These are phyloP conservation scores for Ascochyta rabiei DNA, from an alignment of 2,329 filamentous ascomycete species.

Conservation along the genomic window DNA sequence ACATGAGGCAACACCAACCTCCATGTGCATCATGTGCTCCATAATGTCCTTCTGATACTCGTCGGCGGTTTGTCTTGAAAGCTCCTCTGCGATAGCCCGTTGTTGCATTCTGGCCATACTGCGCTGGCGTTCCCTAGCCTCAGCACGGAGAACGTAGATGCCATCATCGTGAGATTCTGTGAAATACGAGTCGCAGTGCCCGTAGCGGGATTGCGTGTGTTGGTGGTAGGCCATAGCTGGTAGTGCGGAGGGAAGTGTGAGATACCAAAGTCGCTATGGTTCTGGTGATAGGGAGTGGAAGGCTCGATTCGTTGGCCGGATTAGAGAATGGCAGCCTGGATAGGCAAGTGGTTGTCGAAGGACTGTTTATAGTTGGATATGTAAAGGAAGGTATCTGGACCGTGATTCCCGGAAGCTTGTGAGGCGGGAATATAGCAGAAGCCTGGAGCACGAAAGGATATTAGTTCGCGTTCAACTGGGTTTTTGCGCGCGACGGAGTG, in stretches of 20 bases:
- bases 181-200: slow-evolving; percentile 72
- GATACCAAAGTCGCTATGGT: slow-evolving; percentile 32
- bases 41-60: slow-evolving; percentile 96
- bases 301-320: slow-evolving; percentile 48
- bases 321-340: slow-evolving; percentile 59
- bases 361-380: slow-evolving; percentile 66
- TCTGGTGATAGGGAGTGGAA: slow-evolving; percentile 50
- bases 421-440: slow-evolving; percentile 42
- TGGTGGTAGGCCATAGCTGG: slow-evolving; percentile 63
- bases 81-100: slow-evolving; percentile 84
- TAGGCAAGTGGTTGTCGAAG: slow-evolving; percentile 52
- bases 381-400: slow-evolving; percentile 50
- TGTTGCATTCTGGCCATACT: slow-evolving; percentile 82
- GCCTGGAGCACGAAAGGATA: slow-evolving; percentile 37
- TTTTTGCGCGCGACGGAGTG: slow-evolving; percentile 21
- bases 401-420: slow-evolving; percentile 43
- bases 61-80: slow-evolving; percentile 82
- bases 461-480: slow-evolving; percentile 24
- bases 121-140: slow-evolving; percentile 76
- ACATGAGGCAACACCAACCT: slow-evolving; percentile 60
- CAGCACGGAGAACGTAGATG: slow-evolving; percentile 63
- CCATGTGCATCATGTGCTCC: slow-evolving; percentile 94
- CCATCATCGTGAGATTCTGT: slow-evolving; percentile 66
- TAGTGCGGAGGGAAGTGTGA: slow-evolving; percentile 53
- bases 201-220: slow-evolving; percentile 59